Evolutionary conservation across 495 filamentous ascomycete species (phyloP).

Genomic region (Neurospora africana): DNA sequence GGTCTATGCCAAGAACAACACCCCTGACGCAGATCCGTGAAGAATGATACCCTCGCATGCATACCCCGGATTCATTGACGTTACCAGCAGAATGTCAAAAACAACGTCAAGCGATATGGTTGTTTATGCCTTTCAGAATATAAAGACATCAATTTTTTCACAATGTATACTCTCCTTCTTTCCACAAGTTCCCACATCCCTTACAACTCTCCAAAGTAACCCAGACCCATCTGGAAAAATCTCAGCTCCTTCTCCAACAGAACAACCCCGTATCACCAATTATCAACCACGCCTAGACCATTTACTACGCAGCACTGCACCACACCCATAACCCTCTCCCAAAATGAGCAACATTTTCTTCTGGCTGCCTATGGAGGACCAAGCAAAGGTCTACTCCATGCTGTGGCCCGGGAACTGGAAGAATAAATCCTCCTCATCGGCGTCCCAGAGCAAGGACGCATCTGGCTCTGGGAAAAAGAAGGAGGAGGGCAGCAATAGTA

Average conservation of each 20-base stretch:
- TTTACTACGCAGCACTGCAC: background rate
- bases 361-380: background rate
- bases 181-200: background rate
- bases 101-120: background rate
- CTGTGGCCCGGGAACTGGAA: background rate
- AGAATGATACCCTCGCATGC: background rate
- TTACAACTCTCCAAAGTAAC: background rate
- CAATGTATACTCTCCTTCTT: background rate
- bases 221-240: background rate
- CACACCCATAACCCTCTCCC: background rate
- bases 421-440: background rate
- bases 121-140: background rate
- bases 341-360: background rate
- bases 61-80: background rate
- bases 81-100: background rate
- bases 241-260: background rate
- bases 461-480: background rate
- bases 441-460: background rate
- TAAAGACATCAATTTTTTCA: background rate
- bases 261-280: too few species aligned
- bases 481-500: background rate
- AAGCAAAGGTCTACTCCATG: background rate
- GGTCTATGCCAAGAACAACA: background rate
- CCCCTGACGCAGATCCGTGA: background rate
- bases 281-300: too few species aligned